Evolutionary conservation across 1,284 basidiomycete species (phyloP), one percentile per base, ranked within the genome.

Genomic region (Cutaneotrichosporon sp.): DNA sequence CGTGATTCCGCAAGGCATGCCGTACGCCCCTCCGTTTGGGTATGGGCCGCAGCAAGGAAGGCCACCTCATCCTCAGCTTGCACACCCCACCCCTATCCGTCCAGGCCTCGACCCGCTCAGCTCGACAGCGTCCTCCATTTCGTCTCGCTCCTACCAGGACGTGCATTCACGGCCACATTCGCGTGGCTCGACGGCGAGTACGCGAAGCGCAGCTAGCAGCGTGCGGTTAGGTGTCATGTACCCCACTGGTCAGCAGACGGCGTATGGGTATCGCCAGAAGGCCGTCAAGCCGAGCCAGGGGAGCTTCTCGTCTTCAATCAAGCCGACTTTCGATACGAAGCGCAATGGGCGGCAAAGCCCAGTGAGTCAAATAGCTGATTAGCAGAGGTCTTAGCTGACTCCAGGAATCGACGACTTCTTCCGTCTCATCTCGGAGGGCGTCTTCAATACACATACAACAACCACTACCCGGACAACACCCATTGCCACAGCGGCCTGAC

Each of bases 141-240:
- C 71, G 20, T 71, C 67, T 5, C 54, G 65, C 37, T 70, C 68
- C 8, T 67, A 70, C 44, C 68, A 68, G 47, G 70, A 71, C 47
- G 63, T 62, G 16, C 52, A 57, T 33, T 71, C 70, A 16, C 48
- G 71, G 25, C 70, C 71, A 0, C 71, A 73, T 54, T 71, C 68
- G 6, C 59, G 71, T 19, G 71, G 71, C 3, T 71, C 70, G 7
- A 73, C 68, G 0, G 71, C 71, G 2, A 71, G 68, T 29, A 71
- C 66, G 4, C 52, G 67, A 26, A 67, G 64, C 22, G 71, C 68
- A 0, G 61, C 69, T 9, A 69, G 67, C 53, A 70, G 70, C 39
- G 69, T 69, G 20, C 52, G 70, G 8, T 53, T 73, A 1, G 71
- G 71, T 8, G 65, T 60, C 0, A 68, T 71, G 59, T 70, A 69